phyloP scores from a whole-genome alignment of 768 basidiomycete species.

The Saitozyma podzolica region DNA sequence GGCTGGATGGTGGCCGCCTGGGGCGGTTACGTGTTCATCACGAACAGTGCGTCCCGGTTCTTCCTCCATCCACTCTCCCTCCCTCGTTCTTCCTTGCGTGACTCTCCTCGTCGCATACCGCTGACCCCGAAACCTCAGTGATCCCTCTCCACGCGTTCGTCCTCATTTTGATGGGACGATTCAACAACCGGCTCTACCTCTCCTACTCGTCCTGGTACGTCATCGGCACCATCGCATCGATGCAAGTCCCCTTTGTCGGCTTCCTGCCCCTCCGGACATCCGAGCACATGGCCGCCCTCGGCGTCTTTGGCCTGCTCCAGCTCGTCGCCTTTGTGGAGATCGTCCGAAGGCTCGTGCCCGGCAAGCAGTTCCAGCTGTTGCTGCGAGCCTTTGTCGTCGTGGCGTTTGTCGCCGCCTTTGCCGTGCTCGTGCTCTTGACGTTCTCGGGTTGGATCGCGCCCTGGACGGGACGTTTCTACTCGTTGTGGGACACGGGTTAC shows the following conservation, averaged over 20 bases:
- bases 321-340: conserved; percentile 91
- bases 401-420: conserved; percentile 69
- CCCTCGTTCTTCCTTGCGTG: not conserved
- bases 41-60: conserved; percentile 64
- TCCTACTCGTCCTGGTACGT: conserved; percentile 98
- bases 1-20: conserved; percentile 99
- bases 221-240: conserved; percentile 92
- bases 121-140: conserved; percentile 55
- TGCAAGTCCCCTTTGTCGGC: conserved; percentile 99
- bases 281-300: conserved; percentile 98
- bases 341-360: conserved; percentile 82
- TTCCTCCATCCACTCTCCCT: not conserved
- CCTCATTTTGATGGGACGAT: conserved; percentile 93
- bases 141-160: conserved; percentile 94
- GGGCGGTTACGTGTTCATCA: conserved; percentile 98
- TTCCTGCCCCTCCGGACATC: conserved; percentile 97
- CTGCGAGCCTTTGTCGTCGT: conserved; percentile 69
- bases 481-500: conserved; percentile 98
- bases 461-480: conserved; percentile 99
- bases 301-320: conserved; percentile 94
- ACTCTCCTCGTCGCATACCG: not conserved
- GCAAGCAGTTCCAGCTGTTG: conserved; percentile 85
- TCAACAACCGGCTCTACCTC: conserved; percentile 84
- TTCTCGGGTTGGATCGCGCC: conserved; percentile 95
- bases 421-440: conserved; percentile 75